Percentiles rank a stretch among this genome's conserved stretches.
These are phyloP conservation scores for Piromyces sp. DNA, from an alignment of 192 early-diverging fungal genomes.

Conservation along the genomic window DNA sequence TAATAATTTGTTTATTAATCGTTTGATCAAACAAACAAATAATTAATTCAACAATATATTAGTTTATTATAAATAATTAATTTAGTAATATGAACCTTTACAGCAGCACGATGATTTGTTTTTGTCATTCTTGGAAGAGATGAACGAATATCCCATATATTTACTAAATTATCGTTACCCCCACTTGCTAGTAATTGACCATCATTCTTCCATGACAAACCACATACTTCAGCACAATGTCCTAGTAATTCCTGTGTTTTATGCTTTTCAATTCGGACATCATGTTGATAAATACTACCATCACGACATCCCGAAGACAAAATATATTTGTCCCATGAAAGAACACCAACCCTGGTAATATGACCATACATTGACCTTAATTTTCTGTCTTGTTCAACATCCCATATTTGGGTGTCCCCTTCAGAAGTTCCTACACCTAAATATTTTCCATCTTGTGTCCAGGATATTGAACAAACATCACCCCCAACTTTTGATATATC, in stretches of 20 bases:
- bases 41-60: too few relatives aligned
- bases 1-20: too few relatives aligned
- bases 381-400: conserved; percentile 50
- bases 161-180: conserved; percentile 39
- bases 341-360: conserved; percentile 56
- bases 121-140: conserved; percentile 24
- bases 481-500: not conserved
- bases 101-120: conserved; percentile 29
- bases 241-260: conserved; percentile 48
- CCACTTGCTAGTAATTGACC: conserved; percentile 28
- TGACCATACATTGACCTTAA: conserved; percentile 77
- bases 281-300: conserved; percentile 86
- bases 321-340: conserved; percentile 70
- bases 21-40: too few relatives aligned
- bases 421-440: conserved; percentile 48
- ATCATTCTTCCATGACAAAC: conserved; percentile 26
- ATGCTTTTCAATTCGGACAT: conserved; percentile 75
- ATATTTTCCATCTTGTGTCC: conserved; percentile 21
- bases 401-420: conserved; percentile 84
- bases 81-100: conserved; percentile 20
- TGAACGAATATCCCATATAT: conserved; percentile 33
- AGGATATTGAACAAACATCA: conserved; percentile 15
- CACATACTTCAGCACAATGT: conserved; percentile 48
- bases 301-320: conserved; percentile 72
- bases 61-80: too few relatives aligned